Evolutionary conservation across 208 protist species (phyloP), one percentile per base, ranked within the genome.

Genomic region (Chromosphaera perkinsii): DNA sequence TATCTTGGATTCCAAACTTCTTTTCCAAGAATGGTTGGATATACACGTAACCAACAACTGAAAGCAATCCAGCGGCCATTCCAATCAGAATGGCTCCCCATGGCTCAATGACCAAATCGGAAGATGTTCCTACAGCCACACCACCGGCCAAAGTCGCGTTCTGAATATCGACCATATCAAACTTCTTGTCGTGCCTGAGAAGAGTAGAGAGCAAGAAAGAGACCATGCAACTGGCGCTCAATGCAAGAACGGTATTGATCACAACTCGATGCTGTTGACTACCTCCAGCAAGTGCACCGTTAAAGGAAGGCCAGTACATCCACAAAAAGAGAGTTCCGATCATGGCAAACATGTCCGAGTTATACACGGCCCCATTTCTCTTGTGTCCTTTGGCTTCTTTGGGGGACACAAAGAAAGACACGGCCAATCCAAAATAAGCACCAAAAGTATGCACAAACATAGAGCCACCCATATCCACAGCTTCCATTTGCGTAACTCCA

Each of bases 231-330:
- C 52, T 42, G 3, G 12, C 52, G 45, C 49, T 52, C 29, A 88
- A 37, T n/a, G 77, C 58, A 10, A 89, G 17, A 32, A 84, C 56
- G 5, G 85, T 88, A 58, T 89, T 89, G 39, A 85, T 42, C 17
- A 86, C 35, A 4, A 60, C 60, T 39, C 78, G 31, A 17, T 72
- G 42, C 47, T 69, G 55, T 12, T 27, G 27, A 24, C 40, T 47
- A 7, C n/a, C 49, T 4, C 47, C 31, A n/a, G 81, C 81, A 31
- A 86, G 47, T 0, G 82, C 85, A 33, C 57, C 80, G 55, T 89
- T 89, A 72, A 90, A 90, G 20, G 43, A 68, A 4, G 86, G 86
- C 86, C 86, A 90, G 48, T 56, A 83, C 55, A 88, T 73, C 79
- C 79, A 88, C 22, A 88, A 59, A 55, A 88, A 86, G 27, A 85